Percentiles rank a stretch among this genome's conserved stretches.
Conservation (phyloP, 768 basidiomycete species). For the Naganishia vishniacii region DNA sequence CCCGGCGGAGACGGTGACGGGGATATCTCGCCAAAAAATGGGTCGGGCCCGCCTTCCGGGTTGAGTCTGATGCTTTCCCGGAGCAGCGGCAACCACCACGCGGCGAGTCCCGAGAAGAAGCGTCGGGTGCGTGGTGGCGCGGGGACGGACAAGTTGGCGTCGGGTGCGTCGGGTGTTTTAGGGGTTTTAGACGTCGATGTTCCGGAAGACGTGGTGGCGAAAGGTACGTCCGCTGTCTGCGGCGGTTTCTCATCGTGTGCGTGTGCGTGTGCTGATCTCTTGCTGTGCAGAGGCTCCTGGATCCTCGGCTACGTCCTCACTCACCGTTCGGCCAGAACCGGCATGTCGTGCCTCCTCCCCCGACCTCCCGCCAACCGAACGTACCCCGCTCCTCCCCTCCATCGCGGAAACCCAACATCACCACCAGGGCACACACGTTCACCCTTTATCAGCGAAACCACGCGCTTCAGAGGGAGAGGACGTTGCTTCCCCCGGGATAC, state of each 20-base stretch:
- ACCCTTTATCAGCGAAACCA: background rate
- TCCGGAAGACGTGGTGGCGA: background rate
- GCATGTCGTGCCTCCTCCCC: background rate
- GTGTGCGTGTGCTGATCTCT: too few relatives aligned
- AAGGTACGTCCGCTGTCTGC: too few relatives aligned
- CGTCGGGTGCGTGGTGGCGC: too few relatives aligned
- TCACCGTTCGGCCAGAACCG: background rate
- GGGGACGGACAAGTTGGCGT: conserved; percentile 9
- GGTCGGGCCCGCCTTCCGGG: conserved; percentile 32
- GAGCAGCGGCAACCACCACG: too few relatives aligned
- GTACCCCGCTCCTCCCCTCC: background rate
- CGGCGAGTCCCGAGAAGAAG: conserved; percentile 22
- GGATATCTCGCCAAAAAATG: conserved; percentile 25
- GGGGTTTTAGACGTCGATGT: background rate
- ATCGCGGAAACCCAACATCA: background rate
- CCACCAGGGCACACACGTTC: background rate
- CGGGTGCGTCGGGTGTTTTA: background rate
- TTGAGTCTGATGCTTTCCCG: conserved; percentile 43
- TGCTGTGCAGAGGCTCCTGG: too few relatives aligned
- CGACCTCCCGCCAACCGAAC: background rate
- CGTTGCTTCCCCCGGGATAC: too few relatives aligned
- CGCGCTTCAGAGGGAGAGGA: background rate
- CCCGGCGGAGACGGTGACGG: background rate
- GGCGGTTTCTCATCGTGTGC: too few relatives aligned
- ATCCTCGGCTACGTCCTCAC: too few relatives aligned